Conservation (phyloP, 2,329 filamentous ascomycete species). For the Hypoxylon sp. region DNA sequence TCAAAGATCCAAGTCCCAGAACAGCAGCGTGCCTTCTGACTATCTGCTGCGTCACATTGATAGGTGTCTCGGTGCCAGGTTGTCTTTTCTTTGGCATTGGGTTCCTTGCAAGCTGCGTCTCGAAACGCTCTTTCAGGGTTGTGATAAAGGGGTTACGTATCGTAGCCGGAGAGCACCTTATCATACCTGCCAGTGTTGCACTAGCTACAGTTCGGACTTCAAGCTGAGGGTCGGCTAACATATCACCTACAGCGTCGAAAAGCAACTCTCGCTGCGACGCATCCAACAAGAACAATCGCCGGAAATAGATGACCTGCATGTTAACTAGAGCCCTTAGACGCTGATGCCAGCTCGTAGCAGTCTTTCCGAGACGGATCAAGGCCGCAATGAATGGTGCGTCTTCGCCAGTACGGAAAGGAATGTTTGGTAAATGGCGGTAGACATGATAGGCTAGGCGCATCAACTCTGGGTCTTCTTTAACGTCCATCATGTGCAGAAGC, state of each 20-base stretch:
- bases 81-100: constrained; percentile 84
- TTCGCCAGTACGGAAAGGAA: constrained; percentile 90
- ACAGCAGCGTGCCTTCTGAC: constrained; percentile 91
- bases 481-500: constrained; percentile 99
- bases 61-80: constrained; percentile 76
- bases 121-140: constrained; percentile 84
- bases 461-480: constrained; percentile 97
- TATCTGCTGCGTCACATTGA: constrained; percentile 81
- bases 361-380: constrained; percentile 88
- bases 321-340: constrained; percentile 94
- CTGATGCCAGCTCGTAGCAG: constrained; percentile 92
- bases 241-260: constrained; percentile 93
- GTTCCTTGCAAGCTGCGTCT: constrained; percentile 81
- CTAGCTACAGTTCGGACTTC: constrained; percentile 96
- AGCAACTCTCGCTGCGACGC: constrained; percentile 81
- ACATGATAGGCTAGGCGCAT: constrained; percentile 96
- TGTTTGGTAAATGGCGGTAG: constrained; percentile 95
- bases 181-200: constrained; percentile 95
- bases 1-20: constrained; percentile 87
- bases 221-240: constrained; percentile 92
- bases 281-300: constrained; percentile 89
- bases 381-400: constrained; percentile 87
- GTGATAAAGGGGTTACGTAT: constrained; percentile 85
- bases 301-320: constrained; percentile 99
- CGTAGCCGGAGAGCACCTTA: constrained; percentile 88